Evolutionary conservation across 108 stramenopile genomes (phyloP), one percentile per base, ranked within the genome.

Genomic region (Epithemia pelagica): DNA sequence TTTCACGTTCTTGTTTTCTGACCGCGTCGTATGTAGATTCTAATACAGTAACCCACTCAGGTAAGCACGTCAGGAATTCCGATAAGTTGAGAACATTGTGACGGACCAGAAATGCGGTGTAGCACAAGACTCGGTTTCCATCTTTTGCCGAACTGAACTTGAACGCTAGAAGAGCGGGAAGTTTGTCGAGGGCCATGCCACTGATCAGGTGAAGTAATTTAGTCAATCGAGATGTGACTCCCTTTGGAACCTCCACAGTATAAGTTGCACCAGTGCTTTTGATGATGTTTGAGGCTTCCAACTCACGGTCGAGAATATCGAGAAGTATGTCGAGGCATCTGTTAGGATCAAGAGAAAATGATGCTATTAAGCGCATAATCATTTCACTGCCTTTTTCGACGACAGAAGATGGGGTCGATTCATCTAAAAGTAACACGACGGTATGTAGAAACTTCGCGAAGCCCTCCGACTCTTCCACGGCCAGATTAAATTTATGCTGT

Each of bases 291-390:
- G 37, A 46, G 5, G 37, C 37, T 46, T 46, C 37, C 37, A 58
- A 58, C 8, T 23, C 56, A n/a, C 22, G 56, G 8, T 58, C 56
- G 18, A 96, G 69, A 0, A 80, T 82, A 61, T 97, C 93, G 30
- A 97, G 65, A 1, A 78, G 51, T 33, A 98, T 55, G 74, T 98
- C 96, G 31, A 96, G 31, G 0, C 86, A 88, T 31, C 97, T 83
- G 80, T 96, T 96, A 32, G 98, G 98, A 81, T 99, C 98, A 7
- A 99, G 66, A 67, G 95, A 92, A 71, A 98, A 99, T 52, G 84
- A 79, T 19, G 96, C 98, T 28, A 97, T 92, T 18, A 96, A 54
- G 51, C 30, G 18, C 23, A 55, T 8, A 0, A 69, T 56, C 66
- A 32, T 32, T 55, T 61, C 58, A 8, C 32, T 60, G 25, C 23